A percentile compares a stretch with the other conserved stretches of the same genome.
phyloP scores from a whole-genome alignment of 2,329 filamentous ascomycete species.

The Xylariaceae sp. region DNA sequence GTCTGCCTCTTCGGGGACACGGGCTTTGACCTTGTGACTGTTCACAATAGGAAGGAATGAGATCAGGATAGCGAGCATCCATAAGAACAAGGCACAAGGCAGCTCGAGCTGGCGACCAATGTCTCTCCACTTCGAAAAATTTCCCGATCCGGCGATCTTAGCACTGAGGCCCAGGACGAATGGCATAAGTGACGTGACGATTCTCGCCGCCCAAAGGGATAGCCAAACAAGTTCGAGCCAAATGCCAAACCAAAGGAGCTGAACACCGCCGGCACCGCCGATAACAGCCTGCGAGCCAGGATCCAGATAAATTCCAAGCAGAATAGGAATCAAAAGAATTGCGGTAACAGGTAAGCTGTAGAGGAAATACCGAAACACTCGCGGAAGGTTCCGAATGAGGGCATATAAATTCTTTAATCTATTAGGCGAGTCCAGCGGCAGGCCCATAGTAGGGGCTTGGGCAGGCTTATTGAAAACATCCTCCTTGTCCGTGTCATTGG shows the following conservation, averaged over 20 bases:
- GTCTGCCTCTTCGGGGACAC: slow-evolving; percentile 44
- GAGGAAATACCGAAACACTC: slow-evolving; percentile 72
- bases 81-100: slow-evolving; percentile 85
- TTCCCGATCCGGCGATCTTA: slow-evolving; percentile 79
- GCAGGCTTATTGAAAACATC: slow-evolving; percentile 42
- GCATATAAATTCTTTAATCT: slow-evolving; percentile 69
- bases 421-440: slow-evolving; percentile 64
- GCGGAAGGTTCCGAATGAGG: slow-evolving; percentile 55
- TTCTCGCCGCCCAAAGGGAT: slow-evolving; percentile 78
- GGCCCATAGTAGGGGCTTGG: slow-evolving; percentile 22
- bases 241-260: slow-evolving; percentile 88
- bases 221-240: slow-evolving; percentile 96
- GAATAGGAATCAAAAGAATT: slow-evolving; percentile 69
- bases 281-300: slow-evolving; percentile 53
- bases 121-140: slow-evolving; percentile 91
- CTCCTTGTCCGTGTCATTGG: slow-evolving; percentile 30
- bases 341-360: slow-evolving; percentile 71
- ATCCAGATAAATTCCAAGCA: slow-evolving; percentile 67
- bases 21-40: slow-evolving; percentile 51
- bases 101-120: slow-evolving; percentile 86
- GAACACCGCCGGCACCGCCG: slow-evolving; percentile 72
- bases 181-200: slow-evolving; percentile 58
- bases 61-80: slow-evolving; percentile 85
- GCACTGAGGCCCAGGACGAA: slow-evolving; percentile 58
- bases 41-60: slow-evolving; percentile 86